Conservation (phyloP, 148 eudicot genomes). For the Silene conica region DNA sequence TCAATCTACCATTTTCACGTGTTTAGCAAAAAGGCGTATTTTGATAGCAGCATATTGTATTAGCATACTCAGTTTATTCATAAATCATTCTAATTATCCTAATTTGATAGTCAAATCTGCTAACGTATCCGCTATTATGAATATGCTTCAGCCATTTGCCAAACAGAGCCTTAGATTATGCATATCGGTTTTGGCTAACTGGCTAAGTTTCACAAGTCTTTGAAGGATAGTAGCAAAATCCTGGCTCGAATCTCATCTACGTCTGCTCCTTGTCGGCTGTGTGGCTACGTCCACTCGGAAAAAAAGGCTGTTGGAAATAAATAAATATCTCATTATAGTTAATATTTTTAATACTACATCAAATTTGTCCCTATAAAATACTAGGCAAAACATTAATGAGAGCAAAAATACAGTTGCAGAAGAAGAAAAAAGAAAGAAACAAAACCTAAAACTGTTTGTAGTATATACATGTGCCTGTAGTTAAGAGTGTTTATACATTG, state of each 20-base stretch:
- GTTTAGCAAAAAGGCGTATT: too few relatives aligned
- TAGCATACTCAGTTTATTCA: too few relatives aligned
- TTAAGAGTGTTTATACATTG: slow-evolving; percentile 8
- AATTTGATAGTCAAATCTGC: too few relatives aligned
- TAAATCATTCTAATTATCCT: too few relatives aligned
- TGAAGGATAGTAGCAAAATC: background rate
- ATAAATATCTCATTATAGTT: background rate
- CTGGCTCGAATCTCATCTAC: background rate
- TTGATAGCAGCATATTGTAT: too few relatives aligned
- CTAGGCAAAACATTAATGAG: slow-evolving; percentile 21
- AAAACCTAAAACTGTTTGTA: background rate
- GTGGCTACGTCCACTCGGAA: background rate
- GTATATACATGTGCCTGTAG: slow-evolving; percentile 17
- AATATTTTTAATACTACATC: background rate
- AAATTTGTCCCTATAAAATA: background rate
- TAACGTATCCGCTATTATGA: too few relatives aligned
- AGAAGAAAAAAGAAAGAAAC: slow-evolving; percentile 1
- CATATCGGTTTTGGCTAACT: background rate
- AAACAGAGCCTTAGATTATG: too few relatives aligned
- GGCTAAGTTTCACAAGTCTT: too few relatives aligned
- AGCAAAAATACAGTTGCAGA: slow-evolving; percentile 20
- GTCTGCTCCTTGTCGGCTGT: background rate
- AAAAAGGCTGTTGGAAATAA: too few relatives aligned
- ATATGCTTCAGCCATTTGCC: too few relatives aligned
- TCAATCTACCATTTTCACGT: too few relatives aligned